These are phyloP conservation scores for Xerocomellus chrysenteron DNA, from an alignment of 768 basidiomycete genomes.

Conservation along the genomic window DNA sequence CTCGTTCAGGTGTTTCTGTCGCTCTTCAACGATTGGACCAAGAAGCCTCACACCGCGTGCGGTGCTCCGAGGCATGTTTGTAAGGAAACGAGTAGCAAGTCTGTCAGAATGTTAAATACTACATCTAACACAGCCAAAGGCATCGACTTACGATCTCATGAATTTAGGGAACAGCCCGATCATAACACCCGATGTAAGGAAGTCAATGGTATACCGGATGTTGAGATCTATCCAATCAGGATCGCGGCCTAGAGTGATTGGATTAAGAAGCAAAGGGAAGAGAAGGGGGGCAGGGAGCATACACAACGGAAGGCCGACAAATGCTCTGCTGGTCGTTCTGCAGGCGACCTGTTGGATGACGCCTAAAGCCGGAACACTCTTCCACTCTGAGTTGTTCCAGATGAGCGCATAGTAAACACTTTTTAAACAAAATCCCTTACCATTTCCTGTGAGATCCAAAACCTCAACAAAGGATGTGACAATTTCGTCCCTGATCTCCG, in stretches of 20 bases:
- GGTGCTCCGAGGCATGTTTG: not conserved
- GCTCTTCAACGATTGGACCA: constrained; percentile 32
- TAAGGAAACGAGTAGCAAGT: not conserved
- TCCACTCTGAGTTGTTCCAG: not conserved
- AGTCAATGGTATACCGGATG: constrained; percentile 31
- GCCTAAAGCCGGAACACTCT: not conserved
- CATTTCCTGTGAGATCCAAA: constrained; percentile 22
- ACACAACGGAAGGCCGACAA: constrained; percentile 53
- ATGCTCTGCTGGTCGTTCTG: constrained; percentile 20
- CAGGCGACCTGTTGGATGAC: constrained; percentile 24
- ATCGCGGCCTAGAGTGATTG: constrained; percentile 35
- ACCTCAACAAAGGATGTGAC: constrained; percentile 38
- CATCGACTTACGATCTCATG: not conserved
- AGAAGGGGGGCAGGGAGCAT: not conserved
- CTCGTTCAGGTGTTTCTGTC: constrained; percentile 21
- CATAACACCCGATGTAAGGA: constrained; percentile 6
- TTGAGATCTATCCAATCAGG: constrained; percentile 35
- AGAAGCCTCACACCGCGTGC: constrained; percentile 15
- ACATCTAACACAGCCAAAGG: not conserved
- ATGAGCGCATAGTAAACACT: not conserved
- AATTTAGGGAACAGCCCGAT: not conserved
- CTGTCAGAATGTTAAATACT: not conserved
- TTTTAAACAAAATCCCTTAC: not conserved
- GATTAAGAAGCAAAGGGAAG: not conserved
- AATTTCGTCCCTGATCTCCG: constrained; percentile 46